These are phyloP conservation scores for Pleurotus eryngii DNA, from an alignment of 768 basidiomycete genomes.

Conservation along the genomic window DNA sequence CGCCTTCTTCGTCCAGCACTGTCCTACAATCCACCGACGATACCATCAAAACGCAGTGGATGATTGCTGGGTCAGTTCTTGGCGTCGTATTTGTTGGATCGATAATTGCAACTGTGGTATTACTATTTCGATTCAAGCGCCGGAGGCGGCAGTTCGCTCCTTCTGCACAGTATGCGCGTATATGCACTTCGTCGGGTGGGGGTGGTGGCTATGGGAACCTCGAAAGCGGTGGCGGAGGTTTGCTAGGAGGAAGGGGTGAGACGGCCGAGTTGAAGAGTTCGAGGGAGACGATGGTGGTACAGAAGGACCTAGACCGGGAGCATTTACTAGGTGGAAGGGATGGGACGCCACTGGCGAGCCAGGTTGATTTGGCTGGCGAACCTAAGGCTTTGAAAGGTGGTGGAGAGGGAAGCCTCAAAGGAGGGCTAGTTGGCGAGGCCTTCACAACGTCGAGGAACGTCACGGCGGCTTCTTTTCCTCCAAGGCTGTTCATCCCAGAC, in stretches of 20 bases:
- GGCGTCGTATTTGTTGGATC: background rate
- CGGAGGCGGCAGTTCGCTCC: background rate
- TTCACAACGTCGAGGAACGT: background rate
- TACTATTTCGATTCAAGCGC: background rate
- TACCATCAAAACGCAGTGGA: background rate
- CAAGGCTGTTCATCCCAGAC: slow-evolving; percentile 3
- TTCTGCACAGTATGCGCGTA: background rate
- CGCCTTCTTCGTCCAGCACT: too few relatives aligned
- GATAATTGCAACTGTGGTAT: background rate
- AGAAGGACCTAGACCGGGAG: background rate
- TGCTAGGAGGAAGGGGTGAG: background rate
- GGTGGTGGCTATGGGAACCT: background rate
- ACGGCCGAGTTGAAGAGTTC: too few relatives aligned
- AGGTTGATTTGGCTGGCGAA: background rate
- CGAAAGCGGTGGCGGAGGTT: background rate
- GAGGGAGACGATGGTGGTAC: too few relatives aligned
- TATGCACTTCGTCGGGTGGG: background rate
- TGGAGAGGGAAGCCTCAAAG: background rate
- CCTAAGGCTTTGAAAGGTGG: too few relatives aligned
- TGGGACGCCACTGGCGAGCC: background rate
- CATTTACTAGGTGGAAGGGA: background rate
- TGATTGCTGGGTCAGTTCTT: slow-evolving; percentile 1
- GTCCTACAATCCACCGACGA: background rate
- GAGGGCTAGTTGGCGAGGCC: background rate
- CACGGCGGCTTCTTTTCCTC: background rate